Evolutionary conservation across 331 rosid species (phyloP), one percentile per base, ranked within the genome.

Genomic region (Quercus phellos): DNA sequence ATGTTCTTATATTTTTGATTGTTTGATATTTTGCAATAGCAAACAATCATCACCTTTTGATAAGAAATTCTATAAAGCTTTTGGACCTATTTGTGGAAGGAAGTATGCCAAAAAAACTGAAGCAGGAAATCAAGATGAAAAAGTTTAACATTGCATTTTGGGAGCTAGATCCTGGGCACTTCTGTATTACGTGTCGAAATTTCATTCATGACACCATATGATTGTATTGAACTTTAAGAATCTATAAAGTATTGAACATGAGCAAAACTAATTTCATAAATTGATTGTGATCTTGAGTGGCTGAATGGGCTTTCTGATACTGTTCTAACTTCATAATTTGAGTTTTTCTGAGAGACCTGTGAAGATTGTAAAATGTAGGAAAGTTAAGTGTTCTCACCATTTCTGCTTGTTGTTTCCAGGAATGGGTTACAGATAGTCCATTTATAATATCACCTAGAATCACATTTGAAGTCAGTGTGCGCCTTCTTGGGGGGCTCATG

Each of bases 401-500:
- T 60, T 71, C 30, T 77, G 18, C 54, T 66, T 72, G 18, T 71
- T 71, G 82, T 81, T 81, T 77, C 59, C 89, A 95, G 99, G 99
- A 95, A 85, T 95, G 99, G 99, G 99, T 95, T 81, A 89, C 94
- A 22, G 99, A 95, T 84, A 86, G 79, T 89, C 98, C 99, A 73
- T 95, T 95, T 88, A 93, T 95, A 80, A 95, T 95, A 88, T 95
- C 99, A 43, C 99, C 99, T 70, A 85, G 99, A 87, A 95, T 95
- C 82, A 95, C 94, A 77, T 95, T 95, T 73, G 99, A 91, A 89
- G 99, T 95, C 79, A 95, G 97, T 0, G 99, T 93, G 77, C 99
- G 99, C 72, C 99, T 95, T 84, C 98, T 95, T 68, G 99, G 99
- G 81, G 99, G 99, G 74, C 87, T 95, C 83, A 95, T 95, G 99